Conservation (phyloP, 495 filamentous ascomycete species). For the Chaetomidium leptoderma region DNA sequence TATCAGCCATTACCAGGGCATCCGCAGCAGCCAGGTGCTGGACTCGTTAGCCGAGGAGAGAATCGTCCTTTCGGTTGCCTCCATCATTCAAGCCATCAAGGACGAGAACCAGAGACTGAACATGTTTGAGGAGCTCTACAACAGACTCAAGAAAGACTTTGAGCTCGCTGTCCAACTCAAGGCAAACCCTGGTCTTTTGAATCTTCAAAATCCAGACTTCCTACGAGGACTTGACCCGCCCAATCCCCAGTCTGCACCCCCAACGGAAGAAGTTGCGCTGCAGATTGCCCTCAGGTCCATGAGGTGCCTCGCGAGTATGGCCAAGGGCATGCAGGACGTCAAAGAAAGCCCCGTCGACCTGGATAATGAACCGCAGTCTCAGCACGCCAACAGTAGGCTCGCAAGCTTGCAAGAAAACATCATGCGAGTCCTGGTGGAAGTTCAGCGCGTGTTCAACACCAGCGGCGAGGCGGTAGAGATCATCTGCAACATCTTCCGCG, state of each 20-base stretch:
- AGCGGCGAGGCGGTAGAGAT: slow-evolving; percentile 70
- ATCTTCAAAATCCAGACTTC: slow-evolving; percentile 34
- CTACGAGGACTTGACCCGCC: slow-evolving; percentile 27
- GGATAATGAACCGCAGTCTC: slow-evolving; percentile 37
- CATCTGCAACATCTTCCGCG: slow-evolving; percentile 68
- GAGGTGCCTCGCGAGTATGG: slow-evolving; percentile 70
- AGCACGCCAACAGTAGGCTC: slow-evolving; percentile 13
- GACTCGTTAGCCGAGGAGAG: slow-evolving; percentile 72
- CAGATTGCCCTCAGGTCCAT: slow-evolving; percentile 61
- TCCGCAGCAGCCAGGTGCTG: slow-evolving; percentile 56
- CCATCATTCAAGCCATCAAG: slow-evolving; percentile 74
- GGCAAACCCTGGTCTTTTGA: slow-evolving; percentile 30
- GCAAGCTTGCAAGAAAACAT: slow-evolving; percentile 42
- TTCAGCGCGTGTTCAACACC: slow-evolving; percentile 52
- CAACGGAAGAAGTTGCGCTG: slow-evolving; percentile 41
- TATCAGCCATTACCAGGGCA: slow-evolving; percentile 65
- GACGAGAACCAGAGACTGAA: slow-evolving; percentile 58
- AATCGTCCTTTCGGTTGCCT: slow-evolving; percentile 76
- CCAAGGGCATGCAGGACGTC: slow-evolving; percentile 71
- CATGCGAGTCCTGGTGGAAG: slow-evolving; percentile 49
- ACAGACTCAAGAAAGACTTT: slow-evolving; percentile 61
- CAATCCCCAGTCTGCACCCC: slow-evolving; percentile 22
- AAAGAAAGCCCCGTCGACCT: slow-evolving; percentile 66
- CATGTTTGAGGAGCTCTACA: slow-evolving; percentile 61
- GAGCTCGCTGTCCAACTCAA: slow-evolving; percentile 38